phyloP scores from a whole-genome alignment of 1,139 yeast species.

The Candida neerlandica region DNA sequence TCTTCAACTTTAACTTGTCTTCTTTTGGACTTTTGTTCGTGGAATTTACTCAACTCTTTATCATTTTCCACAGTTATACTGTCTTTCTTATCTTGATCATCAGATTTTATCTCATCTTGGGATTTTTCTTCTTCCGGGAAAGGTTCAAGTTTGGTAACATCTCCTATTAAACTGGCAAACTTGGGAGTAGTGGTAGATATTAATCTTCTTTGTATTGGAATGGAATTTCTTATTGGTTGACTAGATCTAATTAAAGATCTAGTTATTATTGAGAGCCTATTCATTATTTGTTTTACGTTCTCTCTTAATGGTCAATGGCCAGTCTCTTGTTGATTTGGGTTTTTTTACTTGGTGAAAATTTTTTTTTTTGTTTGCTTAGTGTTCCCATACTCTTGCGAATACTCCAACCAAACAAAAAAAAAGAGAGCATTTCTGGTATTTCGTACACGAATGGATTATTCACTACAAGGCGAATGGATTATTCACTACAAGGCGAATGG shows the following conservation, averaged over 20 bases:
- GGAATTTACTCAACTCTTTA: slow-evolving; percentile 35
- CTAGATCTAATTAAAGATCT: slow-evolving; percentile 10
- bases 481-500: neutral
- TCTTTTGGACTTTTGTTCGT: slow-evolving; percentile 30
- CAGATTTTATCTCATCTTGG: slow-evolving; percentile 3
- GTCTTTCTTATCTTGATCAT: slow-evolving; percentile 9
- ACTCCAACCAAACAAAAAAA: neutral
- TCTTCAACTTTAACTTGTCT: slow-evolving; percentile 35
- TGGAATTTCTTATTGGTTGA: neutral
- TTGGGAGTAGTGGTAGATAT: slow-evolving; percentile 6
- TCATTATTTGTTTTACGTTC: slow-evolving; percentile 7
- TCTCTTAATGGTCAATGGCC: neutral
- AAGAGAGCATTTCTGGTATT: neutral
- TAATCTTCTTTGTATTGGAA: slow-evolving; percentile 3
- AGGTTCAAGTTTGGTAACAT: slow-evolving; percentile 8
- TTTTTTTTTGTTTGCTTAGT: slow-evolving; percentile 6
- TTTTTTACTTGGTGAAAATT: slow-evolving; percentile 5
- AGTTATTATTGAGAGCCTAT: slow-evolving; percentile 12
- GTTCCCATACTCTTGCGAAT: neutral
- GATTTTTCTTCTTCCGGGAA: slow-evolving; percentile 1
- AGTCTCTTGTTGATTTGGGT: no score
- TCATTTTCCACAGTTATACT: slow-evolving; percentile 34
- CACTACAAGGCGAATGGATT: neutral
- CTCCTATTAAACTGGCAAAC: slow-evolving; percentile 12
- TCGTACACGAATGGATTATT: neutral